phyloP scores from a whole-genome alignment of 192 early-diverging fungal genomes.

The Geosiphon pyriformis region DNA sequence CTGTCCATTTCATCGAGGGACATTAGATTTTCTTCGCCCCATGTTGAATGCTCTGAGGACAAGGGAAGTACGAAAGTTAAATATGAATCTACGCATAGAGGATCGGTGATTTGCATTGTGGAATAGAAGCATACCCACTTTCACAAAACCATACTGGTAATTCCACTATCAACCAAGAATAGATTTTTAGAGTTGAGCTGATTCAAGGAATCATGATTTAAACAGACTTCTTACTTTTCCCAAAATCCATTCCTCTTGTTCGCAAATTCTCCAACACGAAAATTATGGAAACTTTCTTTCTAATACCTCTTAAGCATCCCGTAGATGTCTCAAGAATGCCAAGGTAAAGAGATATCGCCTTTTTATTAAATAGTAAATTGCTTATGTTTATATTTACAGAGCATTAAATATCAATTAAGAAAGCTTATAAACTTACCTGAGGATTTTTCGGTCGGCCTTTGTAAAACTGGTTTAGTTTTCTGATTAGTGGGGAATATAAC shows the following conservation, averaged over 20 bases:
- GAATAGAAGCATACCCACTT: slow-evolving; percentile 20
- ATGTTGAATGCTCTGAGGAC: slow-evolving; percentile 24
- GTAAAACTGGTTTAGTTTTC: slow-evolving; percentile 12
- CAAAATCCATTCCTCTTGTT: slow-evolving; percentile 25
- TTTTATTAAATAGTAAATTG: not conserved
- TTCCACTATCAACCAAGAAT: slow-evolving; percentile 17
- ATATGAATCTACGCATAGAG: not conserved
- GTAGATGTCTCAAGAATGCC: slow-evolving; percentile 24
- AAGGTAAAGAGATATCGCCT: slow-evolving; percentile 30
- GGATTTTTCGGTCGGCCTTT: slow-evolving; percentile 21
- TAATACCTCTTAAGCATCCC: slow-evolving; percentile 23
- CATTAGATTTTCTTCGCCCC: slow-evolving; percentile 30
- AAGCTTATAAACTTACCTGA: too few relatives aligned
- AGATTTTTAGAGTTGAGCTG: too few relatives aligned
- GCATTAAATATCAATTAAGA: too few relatives aligned
- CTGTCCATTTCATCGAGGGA: slow-evolving; percentile 28
- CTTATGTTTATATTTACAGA: too few relatives aligned
- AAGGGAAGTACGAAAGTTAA: not conserved
- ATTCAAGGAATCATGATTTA: not conserved
- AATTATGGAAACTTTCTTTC: slow-evolving; percentile 30
- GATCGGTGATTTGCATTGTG: not conserved
- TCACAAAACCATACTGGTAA: slow-evolving; percentile 30
- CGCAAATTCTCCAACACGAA: slow-evolving; percentile 31
- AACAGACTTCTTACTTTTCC: slow-evolving; percentile 21
- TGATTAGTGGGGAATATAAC: too few relatives aligned